phyloP scores from a whole-genome alignment of 371 early-diverging fungal species.

The Mortierella sp. region DNA sequence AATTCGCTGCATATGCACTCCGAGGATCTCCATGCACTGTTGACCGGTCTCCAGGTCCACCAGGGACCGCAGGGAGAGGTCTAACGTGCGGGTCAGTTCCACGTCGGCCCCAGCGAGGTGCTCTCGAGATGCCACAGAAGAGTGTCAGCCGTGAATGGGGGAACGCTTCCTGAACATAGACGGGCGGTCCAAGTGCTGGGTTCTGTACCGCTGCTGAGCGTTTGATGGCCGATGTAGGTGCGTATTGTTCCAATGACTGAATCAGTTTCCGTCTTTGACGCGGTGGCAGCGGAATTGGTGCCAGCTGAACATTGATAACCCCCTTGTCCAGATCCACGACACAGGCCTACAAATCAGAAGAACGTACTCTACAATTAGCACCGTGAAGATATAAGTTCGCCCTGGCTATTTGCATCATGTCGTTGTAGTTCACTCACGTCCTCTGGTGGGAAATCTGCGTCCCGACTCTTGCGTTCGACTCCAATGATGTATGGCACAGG shows the following conservation, averaged over 20 bases:
- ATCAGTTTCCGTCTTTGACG: slow-evolving; percentile 70
- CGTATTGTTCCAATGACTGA: slow-evolving; percentile 66
- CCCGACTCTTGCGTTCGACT: slow-evolving; percentile 68
- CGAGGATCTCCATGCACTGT: slow-evolving; percentile 7
- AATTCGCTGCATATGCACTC: background rate
- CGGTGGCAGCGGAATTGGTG: slow-evolving; percentile 62
- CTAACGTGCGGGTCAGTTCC: slow-evolving; percentile 6
- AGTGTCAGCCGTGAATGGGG: slow-evolving; percentile 71
- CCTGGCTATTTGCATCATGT: background rate
- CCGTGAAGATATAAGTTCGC: background rate
- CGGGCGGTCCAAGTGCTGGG: slow-evolving; percentile 63
- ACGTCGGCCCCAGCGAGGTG: slow-evolving; percentile 27
- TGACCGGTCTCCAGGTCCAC: slow-evolving; percentile 4
- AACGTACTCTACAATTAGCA: background rate
- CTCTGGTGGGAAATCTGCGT: slow-evolving; percentile 73
- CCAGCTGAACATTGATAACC: slow-evolving; percentile 61
- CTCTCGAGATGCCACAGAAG: slow-evolving; percentile 61
- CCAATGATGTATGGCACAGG: slow-evolving; percentile 90
- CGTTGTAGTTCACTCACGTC: slow-evolving; percentile 58
- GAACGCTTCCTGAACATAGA: slow-evolving; percentile 68
- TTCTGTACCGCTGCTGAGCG: slow-evolving; percentile 15
- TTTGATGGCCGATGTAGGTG: slow-evolving; percentile 60
- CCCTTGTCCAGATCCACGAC: slow-evolving; percentile 72
- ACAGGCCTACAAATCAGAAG: slow-evolving; percentile 58
- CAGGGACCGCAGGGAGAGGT: slow-evolving; percentile 9